Conservation (phyloP, 2,329 filamentous ascomycete species). For the Aureobasidium leucospermi region DNA sequence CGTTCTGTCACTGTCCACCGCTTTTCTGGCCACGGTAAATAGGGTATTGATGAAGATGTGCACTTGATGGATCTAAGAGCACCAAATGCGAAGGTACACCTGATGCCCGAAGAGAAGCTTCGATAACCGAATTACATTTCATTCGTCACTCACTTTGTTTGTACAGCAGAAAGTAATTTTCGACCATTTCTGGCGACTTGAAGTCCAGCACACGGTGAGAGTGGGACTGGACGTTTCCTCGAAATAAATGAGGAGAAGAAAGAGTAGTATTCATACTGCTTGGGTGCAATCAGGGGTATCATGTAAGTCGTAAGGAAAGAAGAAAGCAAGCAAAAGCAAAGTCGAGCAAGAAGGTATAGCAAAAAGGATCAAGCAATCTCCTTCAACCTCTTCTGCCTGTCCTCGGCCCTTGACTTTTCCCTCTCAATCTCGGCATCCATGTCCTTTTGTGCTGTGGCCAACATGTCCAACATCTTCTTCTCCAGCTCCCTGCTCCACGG, state of each 20-base stretch:
- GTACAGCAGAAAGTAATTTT: too few relatives aligned
- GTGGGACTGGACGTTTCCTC: too few relatives aligned
- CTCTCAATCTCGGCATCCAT: conserved; percentile 16
- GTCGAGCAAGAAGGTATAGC: not conserved
- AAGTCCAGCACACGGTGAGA: too few relatives aligned
- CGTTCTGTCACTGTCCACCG: too few relatives aligned
- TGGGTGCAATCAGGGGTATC: not conserved
- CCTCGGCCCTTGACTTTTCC: conserved; percentile 15
- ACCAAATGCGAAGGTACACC: too few relatives aligned
- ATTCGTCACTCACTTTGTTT: too few relatives aligned
- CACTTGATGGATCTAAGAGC: too few relatives aligned
- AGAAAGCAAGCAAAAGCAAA: not conserved
- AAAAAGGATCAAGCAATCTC: not conserved
- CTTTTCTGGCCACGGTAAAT: too few relatives aligned
- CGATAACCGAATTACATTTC: too few relatives aligned
- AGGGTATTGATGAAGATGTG: too few relatives aligned
- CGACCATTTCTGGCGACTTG: too few relatives aligned
- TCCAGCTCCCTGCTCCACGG: conserved; percentile 16
- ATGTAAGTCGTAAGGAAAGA: not conserved
- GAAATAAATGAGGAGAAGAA: not conserved
- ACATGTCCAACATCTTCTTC: conserved; percentile 17
- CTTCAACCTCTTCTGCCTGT: conserved; percentile 16
- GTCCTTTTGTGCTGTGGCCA: conserved; percentile 17
- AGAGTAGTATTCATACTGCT: not conserved
- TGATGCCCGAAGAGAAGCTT: too few relatives aligned